Percentiles rank a stretch among this genome's conserved stretches.
Conservation (phyloP, 257 asterid genomes). For the Datura wrightii region DNA sequence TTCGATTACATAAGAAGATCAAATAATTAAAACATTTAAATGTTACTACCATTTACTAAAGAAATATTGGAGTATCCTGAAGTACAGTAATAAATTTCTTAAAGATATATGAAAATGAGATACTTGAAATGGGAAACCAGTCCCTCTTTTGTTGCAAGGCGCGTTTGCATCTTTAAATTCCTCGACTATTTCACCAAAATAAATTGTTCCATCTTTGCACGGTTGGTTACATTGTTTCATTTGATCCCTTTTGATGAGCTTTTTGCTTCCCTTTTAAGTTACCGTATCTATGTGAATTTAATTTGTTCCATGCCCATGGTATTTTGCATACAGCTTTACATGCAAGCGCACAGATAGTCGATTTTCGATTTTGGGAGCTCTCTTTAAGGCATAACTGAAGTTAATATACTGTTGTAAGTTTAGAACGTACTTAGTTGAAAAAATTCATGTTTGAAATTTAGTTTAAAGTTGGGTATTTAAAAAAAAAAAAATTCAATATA, state of each 20-base stretch:
- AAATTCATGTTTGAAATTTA: not conserved
- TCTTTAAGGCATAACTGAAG: not conserved
- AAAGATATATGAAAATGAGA: not conserved
- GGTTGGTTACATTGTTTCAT: not conserved
- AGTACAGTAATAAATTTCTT: not conserved
- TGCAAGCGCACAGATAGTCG: not conserved
- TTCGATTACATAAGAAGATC: not conserved
- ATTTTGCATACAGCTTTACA: not conserved
- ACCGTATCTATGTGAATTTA: not conserved
- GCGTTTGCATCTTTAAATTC: not conserved
- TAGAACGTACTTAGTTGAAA: not conserved
- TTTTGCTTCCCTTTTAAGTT: not conserved
- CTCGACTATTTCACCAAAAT: not conserved
- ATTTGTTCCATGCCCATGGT: not conserved
- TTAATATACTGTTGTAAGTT: not conserved
- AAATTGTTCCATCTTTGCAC: not conserved
- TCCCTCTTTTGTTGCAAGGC: not conserved
- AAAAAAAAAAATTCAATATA: not conserved
- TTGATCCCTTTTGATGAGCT: not conserved
- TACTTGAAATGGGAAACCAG: not conserved
- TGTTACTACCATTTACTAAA: not conserved
- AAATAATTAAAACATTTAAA: not conserved
- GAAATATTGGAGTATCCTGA: not conserved
- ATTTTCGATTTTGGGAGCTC: not conserved
- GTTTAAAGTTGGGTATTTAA: no score